These are phyloP conservation scores for Cinnamomum chago DNA, from an alignment of 164 flowering plant genomes.

Conservation along the genomic window DNA sequence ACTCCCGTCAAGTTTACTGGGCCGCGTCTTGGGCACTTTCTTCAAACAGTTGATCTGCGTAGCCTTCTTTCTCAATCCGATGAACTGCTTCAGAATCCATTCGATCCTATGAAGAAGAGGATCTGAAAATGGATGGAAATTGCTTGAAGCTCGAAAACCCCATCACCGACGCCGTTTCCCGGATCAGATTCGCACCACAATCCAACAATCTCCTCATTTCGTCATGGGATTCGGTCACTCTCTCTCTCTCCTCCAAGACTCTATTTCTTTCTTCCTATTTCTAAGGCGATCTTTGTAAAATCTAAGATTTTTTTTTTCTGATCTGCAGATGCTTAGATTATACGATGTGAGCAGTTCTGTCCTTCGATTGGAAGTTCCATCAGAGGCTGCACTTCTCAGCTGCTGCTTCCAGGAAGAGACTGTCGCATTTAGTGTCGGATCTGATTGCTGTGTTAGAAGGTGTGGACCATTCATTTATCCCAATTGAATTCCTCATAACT, in stretches of 20 bases:
- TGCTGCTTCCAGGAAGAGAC: slow-evolving; percentile 74
- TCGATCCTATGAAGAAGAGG: too few species aligned
- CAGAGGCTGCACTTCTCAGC: slow-evolving; percentile 58
- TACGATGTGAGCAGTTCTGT: slow-evolving; percentile 54
- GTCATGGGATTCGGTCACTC: slow-evolving; percentile 80
- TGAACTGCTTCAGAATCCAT: too few species aligned
- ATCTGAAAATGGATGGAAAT: slow-evolving; percentile 33
- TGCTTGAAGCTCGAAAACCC: slow-evolving; percentile 45
- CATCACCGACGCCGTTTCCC: slow-evolving; percentile 60
- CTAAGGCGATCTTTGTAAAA: neutral
- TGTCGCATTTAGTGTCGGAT: slow-evolving; percentile 43
- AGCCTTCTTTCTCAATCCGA: too few species aligned
- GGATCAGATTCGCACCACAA: slow-evolving; percentile 62
- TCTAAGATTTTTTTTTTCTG: neutral
- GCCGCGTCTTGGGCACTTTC: too few species aligned
- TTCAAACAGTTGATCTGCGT: too few species aligned
- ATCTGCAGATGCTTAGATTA: slow-evolving; percentile 49
- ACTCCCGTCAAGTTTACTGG: too few species aligned
- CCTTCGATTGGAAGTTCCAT: slow-evolving; percentile 42
- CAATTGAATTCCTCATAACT: neutral
- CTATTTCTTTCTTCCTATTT: neutral
- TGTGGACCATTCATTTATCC: slow-evolving; percentile 14
- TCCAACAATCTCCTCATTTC: slow-evolving; percentile 80
- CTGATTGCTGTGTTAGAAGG: slow-evolving; percentile 68
- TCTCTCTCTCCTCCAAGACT: neutral